phyloP scores from a whole-genome alignment of 257 asterid species.

The Solanum neorickii region DNA sequence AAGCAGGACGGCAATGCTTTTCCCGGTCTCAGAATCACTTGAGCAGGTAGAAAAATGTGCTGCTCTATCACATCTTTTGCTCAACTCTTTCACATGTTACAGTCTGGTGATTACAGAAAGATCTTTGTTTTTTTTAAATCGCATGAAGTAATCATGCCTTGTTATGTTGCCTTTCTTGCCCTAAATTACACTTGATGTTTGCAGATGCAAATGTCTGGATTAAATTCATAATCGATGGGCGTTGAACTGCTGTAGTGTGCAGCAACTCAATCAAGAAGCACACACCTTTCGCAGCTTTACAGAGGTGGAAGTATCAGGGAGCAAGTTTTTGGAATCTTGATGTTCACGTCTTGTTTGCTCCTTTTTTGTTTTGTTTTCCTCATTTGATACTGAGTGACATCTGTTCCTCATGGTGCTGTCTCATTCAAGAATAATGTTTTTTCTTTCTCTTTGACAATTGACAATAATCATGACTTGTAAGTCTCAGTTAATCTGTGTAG shows the following conservation, averaged over 20 bases:
- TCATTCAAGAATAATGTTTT: background rate
- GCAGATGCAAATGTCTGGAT: background rate
- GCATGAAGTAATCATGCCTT: background rate
- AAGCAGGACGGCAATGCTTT: conserved; percentile 18
- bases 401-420: background rate
- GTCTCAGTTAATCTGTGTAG: background rate
- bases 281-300: background rate
- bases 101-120: background rate
- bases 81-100: background rate
- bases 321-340: background rate
- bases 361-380: background rate
- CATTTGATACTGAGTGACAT: background rate
- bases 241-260: background rate
- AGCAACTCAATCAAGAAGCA: background rate
- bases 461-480: background rate
- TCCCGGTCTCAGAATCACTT: conserved; percentile 21
- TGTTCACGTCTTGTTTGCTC: background rate
- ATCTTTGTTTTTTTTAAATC: background rate
- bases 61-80: background rate
- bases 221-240: background rate
- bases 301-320: background rate
- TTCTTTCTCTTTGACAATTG: background rate
- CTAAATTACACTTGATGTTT: background rate
- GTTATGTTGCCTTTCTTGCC: background rate
- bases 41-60: background rate